These are phyloP conservation scores for Wickerhamiella lipophila DNA, from an alignment of 805 yeast genomes.

Conservation along the genomic window DNA sequence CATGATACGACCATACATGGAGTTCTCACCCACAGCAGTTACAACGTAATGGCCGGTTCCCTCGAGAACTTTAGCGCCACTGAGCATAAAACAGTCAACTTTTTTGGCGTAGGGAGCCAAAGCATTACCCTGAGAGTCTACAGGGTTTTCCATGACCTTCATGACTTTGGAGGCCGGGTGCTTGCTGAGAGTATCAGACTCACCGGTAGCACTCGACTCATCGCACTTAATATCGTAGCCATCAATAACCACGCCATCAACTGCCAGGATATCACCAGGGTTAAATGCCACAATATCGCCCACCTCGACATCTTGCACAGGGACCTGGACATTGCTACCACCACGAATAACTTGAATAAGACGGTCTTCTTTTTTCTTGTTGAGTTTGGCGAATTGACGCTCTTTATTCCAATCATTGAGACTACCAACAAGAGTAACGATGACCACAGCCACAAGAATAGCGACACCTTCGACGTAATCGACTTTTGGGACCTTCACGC, in stretches of 20 bases:
- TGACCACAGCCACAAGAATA: conserved; percentile 76
- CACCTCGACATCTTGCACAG: conserved; percentile 63
- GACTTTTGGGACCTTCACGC: conserved; percentile 63
- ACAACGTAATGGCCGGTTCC: conserved; percentile 81
- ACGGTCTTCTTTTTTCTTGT: conserved; percentile 78
- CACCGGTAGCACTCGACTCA: conserved; percentile 90
- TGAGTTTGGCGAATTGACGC: conserved; percentile 75
- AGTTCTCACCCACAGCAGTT: conserved; percentile 81
- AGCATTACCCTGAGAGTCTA: conserved; percentile 25
- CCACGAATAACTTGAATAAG: conserved; percentile 62
- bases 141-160: conserved; percentile 21
- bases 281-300: conserved; percentile 77
- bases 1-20: conserved; percentile 89
- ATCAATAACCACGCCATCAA: conserved; percentile 61
- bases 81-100: conserved; percentile 73
- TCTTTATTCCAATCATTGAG: conserved; percentile 96
- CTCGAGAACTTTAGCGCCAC: conserved; percentile 77
- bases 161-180: conserved; percentile 36
- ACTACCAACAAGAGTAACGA: conserved; percentile 88
- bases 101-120: conserved; percentile 27
- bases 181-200: conserved; percentile 70
- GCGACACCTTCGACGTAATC: conserved; percentile 99
- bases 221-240: conserved; percentile 74
- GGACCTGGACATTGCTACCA: conserved; percentile 52
- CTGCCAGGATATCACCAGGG: conserved; percentile 91